Percentiles rank a stretch among this genome's conserved stretches.
Conservation (phyloP, 1,139 yeast genomes). For the Kurtzmaniella quercitrusa region DNA sequence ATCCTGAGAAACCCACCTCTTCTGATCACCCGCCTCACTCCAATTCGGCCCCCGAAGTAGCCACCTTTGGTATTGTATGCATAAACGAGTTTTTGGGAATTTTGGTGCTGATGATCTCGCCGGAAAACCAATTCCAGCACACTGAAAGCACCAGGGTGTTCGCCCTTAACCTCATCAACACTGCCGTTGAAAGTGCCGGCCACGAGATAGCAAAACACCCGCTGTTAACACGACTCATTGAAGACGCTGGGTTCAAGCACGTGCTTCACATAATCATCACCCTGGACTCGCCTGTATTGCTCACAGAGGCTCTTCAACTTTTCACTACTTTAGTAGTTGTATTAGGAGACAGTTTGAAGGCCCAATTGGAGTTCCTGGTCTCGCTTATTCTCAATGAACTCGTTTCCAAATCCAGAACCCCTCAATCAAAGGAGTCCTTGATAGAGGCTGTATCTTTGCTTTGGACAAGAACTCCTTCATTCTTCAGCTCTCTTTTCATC, state of each 20-base stretch:
- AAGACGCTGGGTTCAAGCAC: constrained; percentile 81
- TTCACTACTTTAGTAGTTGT: constrained; percentile 65
- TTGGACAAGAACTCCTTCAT: constrained; percentile 78
- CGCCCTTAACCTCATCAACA: constrained; percentile 71
- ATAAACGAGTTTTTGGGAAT: constrained; percentile 69
- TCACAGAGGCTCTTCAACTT: constrained; percentile 72
- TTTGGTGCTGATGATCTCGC: constrained; percentile 78
- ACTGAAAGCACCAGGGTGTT: constrained; percentile 84
- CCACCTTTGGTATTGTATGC: constrained; percentile 64
- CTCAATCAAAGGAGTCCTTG: constrained; percentile 61
- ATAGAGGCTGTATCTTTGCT: constrained; percentile 80
- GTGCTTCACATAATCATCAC: constrained; percentile 74
- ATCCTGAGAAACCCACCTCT: not conserved
- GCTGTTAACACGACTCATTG: constrained; percentile 59
- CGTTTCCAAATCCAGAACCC: constrained; percentile 26
- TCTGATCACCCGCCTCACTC: constrained; percentile 8
- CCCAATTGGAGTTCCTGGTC: constrained; percentile 66
- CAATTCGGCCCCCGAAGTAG: constrained; percentile 16
- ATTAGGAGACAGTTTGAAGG: constrained; percentile 53
- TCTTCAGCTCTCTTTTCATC: constrained; percentile 73
- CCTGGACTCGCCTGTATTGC: constrained; percentile 60
- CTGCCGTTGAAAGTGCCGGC: constrained; percentile 83
- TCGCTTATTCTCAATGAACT: constrained; percentile 55
- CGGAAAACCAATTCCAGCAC: constrained; percentile 77
- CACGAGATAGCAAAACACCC: constrained; percentile 60